Evolutionary conservation across 345 rosid species (phyloP), one percentile per base, ranked within the genome.

Genomic region (Linum usitatissimum): DNA sequence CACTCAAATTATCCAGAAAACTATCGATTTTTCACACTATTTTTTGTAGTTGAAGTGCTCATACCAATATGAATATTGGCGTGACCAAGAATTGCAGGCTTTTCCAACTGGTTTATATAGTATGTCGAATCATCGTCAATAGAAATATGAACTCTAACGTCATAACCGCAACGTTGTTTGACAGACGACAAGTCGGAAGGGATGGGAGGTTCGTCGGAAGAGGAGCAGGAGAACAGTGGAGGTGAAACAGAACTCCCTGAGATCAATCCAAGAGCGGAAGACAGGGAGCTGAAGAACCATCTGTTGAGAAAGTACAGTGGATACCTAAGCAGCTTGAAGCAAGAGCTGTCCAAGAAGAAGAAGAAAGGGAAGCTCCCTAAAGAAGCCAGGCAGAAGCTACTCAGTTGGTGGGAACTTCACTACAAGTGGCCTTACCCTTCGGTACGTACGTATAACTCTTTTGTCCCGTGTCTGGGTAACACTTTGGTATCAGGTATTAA

Each of bases 361-460:
- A 93, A 93, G 88, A 93, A 93, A 80, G 99, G 99, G 9, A 93
- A 93, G 70, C 83, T 93, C 48, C 99, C 99, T 0, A 93, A 93
- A 80, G 99, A 93, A 75, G 99, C 97, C 60, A 82, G 99, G 75
- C 97, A 93, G 79, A 93, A 90, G 83, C 86, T 93, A 59, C 97
- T 93, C 38, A 82, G 76, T 64, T 93, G 99, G 99, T 93, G 99
- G 99, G 99, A 90, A 73, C 71, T 93, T 30, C 99, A 93, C 75
- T 93, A 93, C 79, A 90, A 93, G 75, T 93, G 99, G 99, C 99
- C 99, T 5, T 93, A 93, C 74, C 99, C 99, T 64, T 90, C 99
- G 63, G 99, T 92, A 80, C 57, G 80, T 71, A 30, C 38, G 28
- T 23, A 0, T 0, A 23, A 2, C 1, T 23, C 28, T 23, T 23